Evolutionary conservation across 106 monocot genomes (phyloP), one percentile per base, ranked within the genome.

Genomic region (Dioscorea zingiberensis): DNA sequence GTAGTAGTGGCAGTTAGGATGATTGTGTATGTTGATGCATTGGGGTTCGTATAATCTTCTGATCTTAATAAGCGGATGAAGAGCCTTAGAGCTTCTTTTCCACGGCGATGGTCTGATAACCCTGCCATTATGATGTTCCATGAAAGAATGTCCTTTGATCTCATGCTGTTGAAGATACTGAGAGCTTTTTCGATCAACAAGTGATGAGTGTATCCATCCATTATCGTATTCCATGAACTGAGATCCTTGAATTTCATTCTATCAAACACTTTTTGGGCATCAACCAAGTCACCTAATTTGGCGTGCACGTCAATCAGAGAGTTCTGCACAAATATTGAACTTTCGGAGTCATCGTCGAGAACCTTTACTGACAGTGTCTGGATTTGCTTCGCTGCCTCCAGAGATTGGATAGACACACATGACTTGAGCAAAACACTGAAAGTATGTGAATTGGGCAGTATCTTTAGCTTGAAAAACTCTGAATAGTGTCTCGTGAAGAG

Each of bases 41-140:
- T 77, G 3, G 76, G 76, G 55, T 75, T 79, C 5, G 44, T 2
- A 5, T 49, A 46, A 16, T 16, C 25, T 23, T 28, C 54, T n/a
- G 12, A 58, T 29, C 63, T 80, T 16, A 76, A 10, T 44, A 84
- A 15, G 15, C 26, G 25, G 16, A 70, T 13, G 28, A 77, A 80
- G 11, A 77, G 48, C 25, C 25, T 60, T 3, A 80, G 62, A 59
- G 76, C 66, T 73, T 80, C 80, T 69, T 76, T 69, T 32, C 76
- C 76, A 12, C 69, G 76, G 13, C 44, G 54, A 44, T 48, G 13
- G 46, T 80, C 65, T 38, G 56, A 25, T 22, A 76, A 62, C 21
- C 73, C 76, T 1, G 76, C 72, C 58, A 84, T 84, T 11, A 74
- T 27, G 47, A 77, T 80, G 47, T 80, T 84, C 80, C 80, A 84